phyloP scores from a whole-genome alignment of 305 asterid genomes.

The Solanum hybrid region DNA sequence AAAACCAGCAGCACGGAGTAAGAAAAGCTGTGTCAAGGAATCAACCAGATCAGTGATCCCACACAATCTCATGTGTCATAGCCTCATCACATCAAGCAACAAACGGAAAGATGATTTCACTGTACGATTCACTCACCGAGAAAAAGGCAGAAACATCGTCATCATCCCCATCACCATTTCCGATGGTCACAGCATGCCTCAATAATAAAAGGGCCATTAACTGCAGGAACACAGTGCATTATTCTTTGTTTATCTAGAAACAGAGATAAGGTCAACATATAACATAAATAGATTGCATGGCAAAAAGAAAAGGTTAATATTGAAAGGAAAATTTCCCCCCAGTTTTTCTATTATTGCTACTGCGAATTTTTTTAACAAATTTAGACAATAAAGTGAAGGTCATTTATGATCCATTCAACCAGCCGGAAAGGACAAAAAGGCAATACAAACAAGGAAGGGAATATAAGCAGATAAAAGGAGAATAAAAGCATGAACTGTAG shows the following conservation, averaged over 20 bases:
- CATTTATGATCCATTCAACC: not conserved
- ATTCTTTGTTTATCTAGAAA: not conserved
- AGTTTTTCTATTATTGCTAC: not conserved
- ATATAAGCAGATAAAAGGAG: not conserved
- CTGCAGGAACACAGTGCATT: constrained; percentile 13
- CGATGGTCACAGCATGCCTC: constrained; percentile 36
- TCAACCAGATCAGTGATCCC: not conserved
- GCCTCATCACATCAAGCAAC: not conserved
- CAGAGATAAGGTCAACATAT: not conserved
- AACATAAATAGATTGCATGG: not conserved
- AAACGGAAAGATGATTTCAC: not conserved
- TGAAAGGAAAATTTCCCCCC: not conserved
- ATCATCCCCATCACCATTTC: constrained; percentile 34
- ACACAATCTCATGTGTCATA: not conserved
- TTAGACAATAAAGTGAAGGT: not conserved
- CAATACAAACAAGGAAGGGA: not conserved
- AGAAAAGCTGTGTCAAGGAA: constrained; percentile 26
- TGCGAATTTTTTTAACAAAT: not conserved
- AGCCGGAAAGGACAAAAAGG: not conserved
- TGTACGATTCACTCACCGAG: constrained; percentile 29
- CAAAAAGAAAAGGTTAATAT: not conserved
- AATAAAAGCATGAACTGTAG: not conserved
- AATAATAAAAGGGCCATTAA: constrained; percentile 42
- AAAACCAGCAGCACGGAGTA: constrained; percentile 45
- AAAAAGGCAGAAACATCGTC: constrained; percentile 34